Percentiles rank a stretch among this genome's conserved stretches.
Evolutionary conservation across 2,329 filamentous ascomycete genomes (phyloP).

Genomic region (Fonsecaea erecta): DNA sequence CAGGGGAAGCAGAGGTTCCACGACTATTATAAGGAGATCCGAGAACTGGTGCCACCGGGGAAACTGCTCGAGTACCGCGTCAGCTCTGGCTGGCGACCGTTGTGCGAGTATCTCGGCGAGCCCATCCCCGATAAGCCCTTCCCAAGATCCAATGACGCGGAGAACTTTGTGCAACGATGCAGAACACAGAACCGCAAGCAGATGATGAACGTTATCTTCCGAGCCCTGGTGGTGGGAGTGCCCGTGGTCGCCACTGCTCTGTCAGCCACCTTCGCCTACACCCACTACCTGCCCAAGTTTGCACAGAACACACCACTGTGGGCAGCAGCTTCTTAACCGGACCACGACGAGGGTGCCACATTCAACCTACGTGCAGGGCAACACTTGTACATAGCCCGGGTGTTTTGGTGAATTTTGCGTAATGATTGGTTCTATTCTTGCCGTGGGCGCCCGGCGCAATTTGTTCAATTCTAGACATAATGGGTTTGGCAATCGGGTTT

Average conservation of each 20-base stretch:
- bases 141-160: conserved; percentile 59
- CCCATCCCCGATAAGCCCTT: conserved; percentile 56
- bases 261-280: conserved; percentile 48
- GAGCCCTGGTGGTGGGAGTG: conserved; percentile 56
- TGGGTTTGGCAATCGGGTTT: neutral
- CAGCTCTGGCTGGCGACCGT: conserved; percentile 59
- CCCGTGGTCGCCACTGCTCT: conserved; percentile 53
- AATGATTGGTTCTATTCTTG: neutral
- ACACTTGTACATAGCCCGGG: conserved; percentile 27
- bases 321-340: conserved; percentile 18
- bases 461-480: conserved; percentile 15
- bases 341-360: neutral
- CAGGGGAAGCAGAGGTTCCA: conserved; percentile 67
- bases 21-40: conserved; percentile 60
- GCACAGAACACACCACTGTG: conserved; percentile 22
- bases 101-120: conserved; percentile 60
- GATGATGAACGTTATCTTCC: conserved; percentile 60
- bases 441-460: neutral
- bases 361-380: neutral
- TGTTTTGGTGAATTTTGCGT: conserved; percentile 11
- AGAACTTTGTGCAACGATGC: conserved; percentile 61
- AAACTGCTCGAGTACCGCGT: conserved; percentile 60
- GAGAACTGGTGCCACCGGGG: conserved; percentile 53
- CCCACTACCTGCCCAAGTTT: conserved; percentile 42
- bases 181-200: conserved; percentile 59